These are phyloP conservation scores for Geotrichum restrictum DNA, from an alignment of 1,139 yeast genomes.

Conservation along the genomic window DNA sequence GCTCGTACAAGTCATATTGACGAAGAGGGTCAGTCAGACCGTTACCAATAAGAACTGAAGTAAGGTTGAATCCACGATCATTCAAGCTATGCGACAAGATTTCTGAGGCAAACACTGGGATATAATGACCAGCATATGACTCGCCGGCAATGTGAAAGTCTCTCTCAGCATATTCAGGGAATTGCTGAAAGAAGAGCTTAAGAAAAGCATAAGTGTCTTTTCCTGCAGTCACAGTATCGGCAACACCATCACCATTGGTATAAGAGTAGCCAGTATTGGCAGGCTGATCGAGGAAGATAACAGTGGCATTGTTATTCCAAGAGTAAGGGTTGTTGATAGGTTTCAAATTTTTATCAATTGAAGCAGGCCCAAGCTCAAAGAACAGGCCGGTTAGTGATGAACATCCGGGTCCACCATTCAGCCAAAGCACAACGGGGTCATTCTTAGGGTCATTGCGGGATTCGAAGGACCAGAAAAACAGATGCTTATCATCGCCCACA, in stretches of 20 bases:
- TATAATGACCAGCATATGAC: conserved; percentile 84
- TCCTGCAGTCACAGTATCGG: conserved; percentile 67
- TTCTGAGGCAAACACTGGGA: conserved; percentile 74
- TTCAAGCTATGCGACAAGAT: conserved; percentile 50
- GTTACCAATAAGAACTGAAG: conserved; percentile 75
- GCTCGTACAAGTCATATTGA: conserved; percentile 66
- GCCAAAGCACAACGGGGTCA: conserved; percentile 84
- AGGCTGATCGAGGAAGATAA: conserved; percentile 91
- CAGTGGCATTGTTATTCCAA: conserved; percentile 87
- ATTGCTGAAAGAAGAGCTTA: conserved; percentile 70
- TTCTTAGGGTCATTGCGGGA: conserved; percentile 82
- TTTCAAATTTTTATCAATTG: conserved; percentile 60
- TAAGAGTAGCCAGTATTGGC: conserved; percentile 91
- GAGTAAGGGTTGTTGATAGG: conserved; percentile 75
- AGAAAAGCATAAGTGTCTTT: conserved; percentile 75
- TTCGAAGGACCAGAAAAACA: conserved; percentile 83
- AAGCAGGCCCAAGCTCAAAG: conserved; percentile 85
- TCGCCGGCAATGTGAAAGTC: conserved; percentile 84
- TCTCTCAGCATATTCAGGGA: conserved; percentile 55
- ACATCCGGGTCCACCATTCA: conserved; percentile 91
- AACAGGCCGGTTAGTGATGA: conserved; percentile 86
- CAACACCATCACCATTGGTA: conserved; percentile 49
- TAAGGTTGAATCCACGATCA: conserved; percentile 62
- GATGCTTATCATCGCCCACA: conserved; percentile 77
- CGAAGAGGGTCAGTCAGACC: conserved; percentile 74